phyloP scores from a whole-genome alignment of 73 alveolate species.

The Stentor roeselii region DNA sequence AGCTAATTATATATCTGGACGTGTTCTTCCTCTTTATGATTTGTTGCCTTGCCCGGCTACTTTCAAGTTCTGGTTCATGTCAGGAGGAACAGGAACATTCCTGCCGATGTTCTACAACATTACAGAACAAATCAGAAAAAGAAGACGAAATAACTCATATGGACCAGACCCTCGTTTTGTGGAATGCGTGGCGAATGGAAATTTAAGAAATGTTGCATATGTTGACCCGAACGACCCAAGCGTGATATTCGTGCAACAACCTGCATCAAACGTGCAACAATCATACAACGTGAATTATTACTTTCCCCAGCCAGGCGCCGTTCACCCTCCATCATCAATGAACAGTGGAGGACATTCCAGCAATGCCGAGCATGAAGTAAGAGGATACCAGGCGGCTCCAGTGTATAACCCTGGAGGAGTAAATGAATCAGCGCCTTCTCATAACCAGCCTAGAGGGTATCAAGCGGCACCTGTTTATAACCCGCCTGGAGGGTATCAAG shows the following conservation, averaged over 20 bases:
- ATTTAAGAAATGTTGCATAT: constrained; percentile 67
- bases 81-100: constrained; percentile 79
- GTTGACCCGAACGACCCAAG: constrained; percentile 98
- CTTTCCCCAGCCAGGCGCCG: not conserved
- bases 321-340: not conserved
- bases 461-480: not conserved
- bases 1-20: constrained; percentile 90
- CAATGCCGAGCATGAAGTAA: not conserved
- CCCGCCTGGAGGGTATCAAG: not conserved
- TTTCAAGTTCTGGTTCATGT: constrained; percentile 94
- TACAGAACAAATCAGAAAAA: constrained; percentile 35
- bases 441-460: not conserved
- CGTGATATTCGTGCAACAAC: constrained; percentile 86
- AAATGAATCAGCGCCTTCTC: not conserved
- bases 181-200: constrained; percentile 47
- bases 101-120: constrained; percentile 24
- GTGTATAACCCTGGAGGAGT: not conserved
- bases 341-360: not conserved
- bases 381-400: not conserved
- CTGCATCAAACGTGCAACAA: constrained; percentile 22
- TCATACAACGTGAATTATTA: constrained; percentile 3
- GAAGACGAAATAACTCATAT: constrained; percentile 19
- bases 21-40: constrained; percentile 80
- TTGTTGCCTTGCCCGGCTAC: constrained; percentile 82
- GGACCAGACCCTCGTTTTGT: constrained; percentile 59